A percentile compares a stretch with the other conserved stretches of the same genome.
Conservation (phyloP, 768 basidiomycete genomes). For the Suillus hirtellus region DNA sequence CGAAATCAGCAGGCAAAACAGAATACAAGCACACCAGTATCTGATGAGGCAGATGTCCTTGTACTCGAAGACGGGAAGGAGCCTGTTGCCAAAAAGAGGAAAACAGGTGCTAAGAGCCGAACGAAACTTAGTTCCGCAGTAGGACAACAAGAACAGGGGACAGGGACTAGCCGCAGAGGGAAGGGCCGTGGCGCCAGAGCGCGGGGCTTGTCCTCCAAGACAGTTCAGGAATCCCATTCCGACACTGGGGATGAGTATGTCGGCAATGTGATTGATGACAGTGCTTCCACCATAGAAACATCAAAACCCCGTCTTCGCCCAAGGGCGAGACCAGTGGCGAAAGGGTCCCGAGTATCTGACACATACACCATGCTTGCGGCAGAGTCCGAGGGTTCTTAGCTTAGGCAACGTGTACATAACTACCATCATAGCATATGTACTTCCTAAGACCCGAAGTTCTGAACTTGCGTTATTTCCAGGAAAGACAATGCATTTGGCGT, state of each 20-base stretch:
- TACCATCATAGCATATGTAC: neutral
- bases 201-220: neutral
- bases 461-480: neutral
- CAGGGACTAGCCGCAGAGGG: conserved; percentile 6
- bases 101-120: conserved; percentile 19
- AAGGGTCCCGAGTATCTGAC: conserved; percentile 10
- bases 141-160: neutral
- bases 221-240: conserved; percentile 13
- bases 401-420: conserved; percentile 1
- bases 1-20: conserved; percentile 45
- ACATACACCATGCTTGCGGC: conserved; percentile 8
- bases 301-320: conserved; percentile 39
- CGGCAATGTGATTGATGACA: conserved; percentile 15
- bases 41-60: conserved; percentile 25
- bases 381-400: conserved; percentile 8
- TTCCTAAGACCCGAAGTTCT: neutral
- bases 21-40: conserved; percentile 16
- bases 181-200: neutral
- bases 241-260: conserved; percentile 23
- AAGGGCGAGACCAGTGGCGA: conserved; percentile 36
- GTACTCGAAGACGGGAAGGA: conserved; percentile 28
- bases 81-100: conserved; percentile 34
- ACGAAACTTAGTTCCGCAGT: neutral
- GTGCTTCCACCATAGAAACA: conserved; percentile 7
- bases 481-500: neutral